A percentile compares a stretch with the other conserved stretches of the same genome.
Conservation (phyloP, 257 asterid species). For the Nicotiana undulata region DNA sequence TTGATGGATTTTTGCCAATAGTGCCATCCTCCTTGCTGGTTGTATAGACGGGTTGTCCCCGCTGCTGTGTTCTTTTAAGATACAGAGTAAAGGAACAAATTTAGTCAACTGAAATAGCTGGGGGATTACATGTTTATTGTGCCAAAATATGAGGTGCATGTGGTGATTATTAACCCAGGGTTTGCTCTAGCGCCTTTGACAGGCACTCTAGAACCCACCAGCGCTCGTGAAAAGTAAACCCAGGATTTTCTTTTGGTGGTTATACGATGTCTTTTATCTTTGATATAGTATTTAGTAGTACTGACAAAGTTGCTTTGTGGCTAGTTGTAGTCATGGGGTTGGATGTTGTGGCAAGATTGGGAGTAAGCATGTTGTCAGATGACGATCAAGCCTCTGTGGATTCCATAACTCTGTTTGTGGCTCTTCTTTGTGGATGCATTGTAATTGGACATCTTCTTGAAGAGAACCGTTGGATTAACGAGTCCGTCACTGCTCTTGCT, state of each 20-base stretch:
- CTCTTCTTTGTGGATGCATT: slow-evolving; percentile 52
- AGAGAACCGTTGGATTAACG: slow-evolving; percentile 59
- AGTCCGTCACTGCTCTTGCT: slow-evolving; percentile 43
- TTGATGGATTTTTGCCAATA: too few relatives aligned
- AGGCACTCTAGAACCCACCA: background rate
- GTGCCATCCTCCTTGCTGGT: too few relatives aligned
- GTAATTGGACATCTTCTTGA: slow-evolving; percentile 57
- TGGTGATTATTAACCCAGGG: background rate
- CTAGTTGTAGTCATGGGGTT: background rate
- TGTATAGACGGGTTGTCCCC: too few relatives aligned
- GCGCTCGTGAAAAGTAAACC: background rate
- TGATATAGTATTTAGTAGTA: too few relatives aligned
- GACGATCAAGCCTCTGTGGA: slow-evolving; percentile 20
- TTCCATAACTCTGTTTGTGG: slow-evolving; percentile 40
- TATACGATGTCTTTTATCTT: too few relatives aligned
- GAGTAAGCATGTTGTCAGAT: background rate
- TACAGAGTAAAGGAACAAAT: too few relatives aligned
- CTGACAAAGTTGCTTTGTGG: background rate
- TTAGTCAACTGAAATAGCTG: background rate
- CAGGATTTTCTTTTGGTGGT: too few relatives aligned
- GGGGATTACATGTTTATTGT: too few relatives aligned
- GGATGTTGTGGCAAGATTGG: background rate
- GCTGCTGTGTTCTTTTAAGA: too few relatives aligned
- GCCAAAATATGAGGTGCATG: too few relatives aligned
- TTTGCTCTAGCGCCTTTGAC: background rate